phyloP scores from a whole-genome alignment of 2,329 filamentous ascomycete species.

The Sporothrix phasma region DNA sequence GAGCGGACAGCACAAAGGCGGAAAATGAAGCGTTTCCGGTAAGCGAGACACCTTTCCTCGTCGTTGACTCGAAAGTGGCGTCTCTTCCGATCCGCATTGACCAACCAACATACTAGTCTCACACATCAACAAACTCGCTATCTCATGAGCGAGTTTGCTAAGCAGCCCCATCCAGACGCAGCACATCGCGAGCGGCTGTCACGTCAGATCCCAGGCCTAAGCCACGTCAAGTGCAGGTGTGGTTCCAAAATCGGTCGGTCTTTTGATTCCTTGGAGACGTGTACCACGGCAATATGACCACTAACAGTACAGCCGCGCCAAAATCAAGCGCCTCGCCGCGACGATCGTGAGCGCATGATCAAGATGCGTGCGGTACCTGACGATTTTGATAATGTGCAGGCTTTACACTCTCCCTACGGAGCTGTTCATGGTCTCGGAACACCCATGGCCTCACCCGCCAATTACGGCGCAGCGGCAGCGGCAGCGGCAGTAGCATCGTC shows the following conservation, averaged over 20 bases:
- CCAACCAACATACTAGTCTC: slow-evolving; percentile 38
- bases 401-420: slow-evolving; percentile 57
- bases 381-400: slow-evolving; percentile 60
- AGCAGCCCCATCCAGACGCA: slow-evolving; percentile 88
- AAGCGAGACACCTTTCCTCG: background rate
- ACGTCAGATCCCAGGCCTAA: slow-evolving; percentile 81
- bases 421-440: slow-evolving; percentile 45
- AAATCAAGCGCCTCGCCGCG: slow-evolving; percentile 62
- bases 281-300: background rate
- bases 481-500: slow-evolving; percentile 25
- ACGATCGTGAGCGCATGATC: slow-evolving; percentile 61
- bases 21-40: slow-evolving; percentile 77
- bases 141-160: slow-evolving; percentile 92
- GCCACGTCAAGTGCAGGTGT: slow-evolving; percentile 92
- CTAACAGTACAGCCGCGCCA: slow-evolving; percentile 44
- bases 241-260: slow-evolving; percentile 89
- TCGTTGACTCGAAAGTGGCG: no score
- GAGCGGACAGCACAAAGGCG: slow-evolving; percentile 48
- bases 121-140: slow-evolving; percentile 97
- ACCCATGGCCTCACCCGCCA: slow-evolving; percentile 39
- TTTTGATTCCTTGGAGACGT: background rate
- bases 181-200: slow-evolving; percentile 81
- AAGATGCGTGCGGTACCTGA: slow-evolving; percentile 63
- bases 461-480: slow-evolving; percentile 30
- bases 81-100: background rate